phyloP scores from a whole-genome alignment of 805 yeast species.

The Schwanniomyces occidentalis region DNA sequence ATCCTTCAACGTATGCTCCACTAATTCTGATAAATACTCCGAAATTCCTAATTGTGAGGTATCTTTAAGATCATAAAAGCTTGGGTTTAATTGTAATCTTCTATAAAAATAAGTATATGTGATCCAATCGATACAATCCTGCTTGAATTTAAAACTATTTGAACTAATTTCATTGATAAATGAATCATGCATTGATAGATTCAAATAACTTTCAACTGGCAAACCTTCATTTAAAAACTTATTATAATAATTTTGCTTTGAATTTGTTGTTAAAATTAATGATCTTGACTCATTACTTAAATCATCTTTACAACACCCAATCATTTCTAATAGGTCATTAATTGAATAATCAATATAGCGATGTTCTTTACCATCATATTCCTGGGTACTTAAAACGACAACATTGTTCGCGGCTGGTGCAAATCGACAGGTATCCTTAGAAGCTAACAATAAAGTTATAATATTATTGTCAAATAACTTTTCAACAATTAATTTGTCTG shows the following conservation, averaged over 20 bases:
- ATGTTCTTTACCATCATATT: slow-evolving; percentile 72
- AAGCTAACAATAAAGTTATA: slow-evolving; percentile 57
- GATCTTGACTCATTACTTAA: slow-evolving; percentile 32
- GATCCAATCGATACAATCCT: slow-evolving; percentile 89
- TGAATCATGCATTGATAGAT: slow-evolving; percentile 59
- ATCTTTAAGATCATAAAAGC: slow-evolving; percentile 79
- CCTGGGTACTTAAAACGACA: slow-evolving; percentile 68
- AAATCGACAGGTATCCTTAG: slow-evolving; percentile 54
- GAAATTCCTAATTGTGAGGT: slow-evolving; percentile 68
- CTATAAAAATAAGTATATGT: slow-evolving; percentile 83
- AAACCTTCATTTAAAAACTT: slow-evolving; percentile 71
- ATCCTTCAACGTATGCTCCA: slow-evolving; percentile 70
- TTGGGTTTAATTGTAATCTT: slow-evolving; percentile 78
- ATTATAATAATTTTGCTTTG: slow-evolving; percentile 62
- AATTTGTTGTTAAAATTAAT: slow-evolving; percentile 53
- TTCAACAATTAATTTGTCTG: slow-evolving; percentile 58
- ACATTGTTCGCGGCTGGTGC: slow-evolving; percentile 57
- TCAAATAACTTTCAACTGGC: slow-evolving; percentile 81
- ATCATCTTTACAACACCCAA: slow-evolving; percentile 45
- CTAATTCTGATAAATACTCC: slow-evolving; percentile 78
- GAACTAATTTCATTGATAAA: slow-evolving; percentile 74
- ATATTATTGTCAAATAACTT: slow-evolving; percentile 51
- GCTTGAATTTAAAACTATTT: slow-evolving; percentile 61
- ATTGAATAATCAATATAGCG: slow-evolving; percentile 68
- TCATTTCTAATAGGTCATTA: slow-evolving; percentile 64